Conservation (phyloP, 2,329 filamentous ascomycete species). For the Trichoderma sp. region DNA sequence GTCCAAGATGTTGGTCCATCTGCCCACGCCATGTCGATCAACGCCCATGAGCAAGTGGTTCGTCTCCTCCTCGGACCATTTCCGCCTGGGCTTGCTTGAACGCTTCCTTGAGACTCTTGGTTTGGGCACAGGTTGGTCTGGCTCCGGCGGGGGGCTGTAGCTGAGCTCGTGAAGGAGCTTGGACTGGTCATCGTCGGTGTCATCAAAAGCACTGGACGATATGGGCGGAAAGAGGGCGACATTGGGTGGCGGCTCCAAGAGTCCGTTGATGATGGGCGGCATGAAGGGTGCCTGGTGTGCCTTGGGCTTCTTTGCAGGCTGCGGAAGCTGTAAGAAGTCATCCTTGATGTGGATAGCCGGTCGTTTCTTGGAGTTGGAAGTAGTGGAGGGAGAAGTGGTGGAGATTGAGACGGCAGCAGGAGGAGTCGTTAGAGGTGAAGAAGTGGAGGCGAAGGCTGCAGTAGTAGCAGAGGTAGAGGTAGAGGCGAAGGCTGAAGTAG, state of each 20-base stretch:
- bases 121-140: slow-evolving; percentile 44
- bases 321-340: slow-evolving; percentile 66
- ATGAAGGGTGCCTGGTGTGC: slow-evolving; percentile 59
- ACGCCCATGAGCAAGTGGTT: slow-evolving; percentile 65
- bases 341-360: slow-evolving; percentile 56
- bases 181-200: slow-evolving; percentile 49
- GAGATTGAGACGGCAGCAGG: background rate
- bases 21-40: slow-evolving; percentile 65
- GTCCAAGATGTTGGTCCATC: slow-evolving; percentile 67
- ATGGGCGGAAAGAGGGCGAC: slow-evolving; percentile 67
- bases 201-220: slow-evolving; percentile 58
- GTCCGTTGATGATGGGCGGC: slow-evolving; percentile 67
- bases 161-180: slow-evolving; percentile 50
- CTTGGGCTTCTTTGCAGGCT: slow-evolving; percentile 67
- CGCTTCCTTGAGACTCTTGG: slow-evolving; percentile 50
- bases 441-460: background rate
- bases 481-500: too few species aligned
- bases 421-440: background rate
- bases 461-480: background rate
- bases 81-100: slow-evolving; percentile 61
- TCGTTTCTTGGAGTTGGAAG: slow-evolving; percentile 57
- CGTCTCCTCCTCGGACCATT: slow-evolving; percentile 69
- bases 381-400: background rate
- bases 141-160: slow-evolving; percentile 39
- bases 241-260: slow-evolving; percentile 64